These are phyloP conservation scores for Pichia cabralensis DNA, from an alignment of 805 yeast species.

Conservation along the genomic window DNA sequence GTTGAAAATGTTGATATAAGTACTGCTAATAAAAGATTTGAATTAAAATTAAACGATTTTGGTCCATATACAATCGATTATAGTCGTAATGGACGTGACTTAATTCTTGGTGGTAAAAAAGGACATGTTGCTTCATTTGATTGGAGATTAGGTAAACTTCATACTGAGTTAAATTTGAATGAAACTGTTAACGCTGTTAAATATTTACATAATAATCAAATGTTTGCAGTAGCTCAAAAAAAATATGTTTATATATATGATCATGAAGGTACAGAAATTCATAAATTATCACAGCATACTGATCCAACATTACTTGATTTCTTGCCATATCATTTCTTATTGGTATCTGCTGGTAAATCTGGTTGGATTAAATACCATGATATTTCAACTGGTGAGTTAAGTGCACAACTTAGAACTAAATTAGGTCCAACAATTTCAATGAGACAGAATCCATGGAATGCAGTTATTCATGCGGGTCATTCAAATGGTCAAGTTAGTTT, in stretches of 20 bases:
- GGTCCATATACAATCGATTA: slow-evolving; percentile 85
- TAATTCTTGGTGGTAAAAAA: slow-evolving; percentile 77
- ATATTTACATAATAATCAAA: slow-evolving; percentile 85
- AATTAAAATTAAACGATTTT: slow-evolving; percentile 59
- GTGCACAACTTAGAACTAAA: slow-evolving; percentile 76
- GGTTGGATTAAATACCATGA: slow-evolving; percentile 90
- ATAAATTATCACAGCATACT: slow-evolving; percentile 80
- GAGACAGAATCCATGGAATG: slow-evolving; percentile 93
- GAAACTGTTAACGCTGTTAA: slow-evolving; percentile 90
- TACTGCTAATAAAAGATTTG: slow-evolving; percentile 67
- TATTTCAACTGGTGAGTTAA: slow-evolving; percentile 83
- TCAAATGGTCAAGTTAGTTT: slow-evolving; percentile 84
- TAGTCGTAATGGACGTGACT: slow-evolving; percentile 77
- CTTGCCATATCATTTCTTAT: slow-evolving; percentile 83
- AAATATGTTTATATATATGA: slow-evolving; percentile 90
- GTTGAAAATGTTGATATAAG: slow-evolving; percentile 62
- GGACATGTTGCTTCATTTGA: slow-evolving; percentile 96
- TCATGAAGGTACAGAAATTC: slow-evolving; percentile 83
- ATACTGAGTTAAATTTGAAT: slow-evolving; percentile 72
- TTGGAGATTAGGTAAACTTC: slow-evolving; percentile 81
- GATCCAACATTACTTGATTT: slow-evolving; percentile 79
- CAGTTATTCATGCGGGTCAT: slow-evolving; percentile 89
- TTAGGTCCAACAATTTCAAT: slow-evolving; percentile 83
- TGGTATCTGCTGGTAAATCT: slow-evolving; percentile 82
- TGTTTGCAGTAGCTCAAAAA: slow-evolving; percentile 94